These are phyloP conservation scores for Xylariaceae sp. DNA, from an alignment of 2,329 filamentous ascomycete species.

Conservation along the genomic window DNA sequence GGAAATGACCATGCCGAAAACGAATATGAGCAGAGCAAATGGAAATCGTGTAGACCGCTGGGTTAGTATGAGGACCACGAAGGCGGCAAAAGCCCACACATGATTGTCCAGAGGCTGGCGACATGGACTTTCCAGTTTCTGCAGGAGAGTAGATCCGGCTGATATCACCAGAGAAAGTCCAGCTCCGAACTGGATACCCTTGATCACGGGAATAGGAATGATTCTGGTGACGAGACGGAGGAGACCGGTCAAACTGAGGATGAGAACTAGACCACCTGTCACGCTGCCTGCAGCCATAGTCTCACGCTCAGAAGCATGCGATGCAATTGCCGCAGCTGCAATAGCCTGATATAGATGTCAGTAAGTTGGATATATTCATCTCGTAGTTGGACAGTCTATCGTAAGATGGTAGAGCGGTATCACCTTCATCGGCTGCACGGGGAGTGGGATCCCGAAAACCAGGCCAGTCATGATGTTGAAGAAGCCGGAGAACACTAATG, in stretches of 20 bases:
- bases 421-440: constrained; percentile 81
- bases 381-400: background rate
- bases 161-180: constrained; percentile 78
- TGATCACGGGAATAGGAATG: constrained; percentile 82
- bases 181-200: constrained; percentile 90
- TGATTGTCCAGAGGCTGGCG: constrained; percentile 68
- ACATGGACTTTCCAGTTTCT: constrained; percentile 58
- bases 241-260: constrained; percentile 76
- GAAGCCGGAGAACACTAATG: constrained; percentile 80
- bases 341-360: constrained; percentile 55
- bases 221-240: constrained; percentile 66
- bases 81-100: constrained; percentile 69
- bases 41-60: constrained; percentile 63
- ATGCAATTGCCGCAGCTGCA: constrained; percentile 78
- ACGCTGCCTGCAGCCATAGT: constrained; percentile 81
- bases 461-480: constrained; percentile 81
- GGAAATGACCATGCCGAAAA: constrained; percentile 63
- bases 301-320: constrained; percentile 59
- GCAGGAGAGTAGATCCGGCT: constrained; percentile 64
- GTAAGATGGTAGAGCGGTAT: background rate
- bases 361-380: background rate
- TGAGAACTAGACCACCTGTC: constrained; percentile 65
- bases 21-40: constrained; percentile 70
- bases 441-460: constrained; percentile 80
- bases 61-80: constrained; percentile 64